A percentile compares a stretch with the other conserved stretches of the same genome.
Evolutionary conservation across 169 alveolate genomes (phyloP).

Genomic region (Plasmodium billcollinsi): DNA sequence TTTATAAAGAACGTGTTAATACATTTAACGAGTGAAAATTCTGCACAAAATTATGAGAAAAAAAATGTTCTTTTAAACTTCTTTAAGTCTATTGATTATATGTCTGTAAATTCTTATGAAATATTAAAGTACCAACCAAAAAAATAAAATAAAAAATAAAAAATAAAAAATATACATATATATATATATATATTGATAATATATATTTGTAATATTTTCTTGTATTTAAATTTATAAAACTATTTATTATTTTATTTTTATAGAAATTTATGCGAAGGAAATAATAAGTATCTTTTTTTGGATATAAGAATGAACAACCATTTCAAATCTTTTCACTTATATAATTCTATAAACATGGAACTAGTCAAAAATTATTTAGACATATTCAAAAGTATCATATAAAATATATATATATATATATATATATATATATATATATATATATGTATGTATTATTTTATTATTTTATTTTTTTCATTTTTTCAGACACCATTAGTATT

Average conservation of each 20-base stretch:
- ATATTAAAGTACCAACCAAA: slow-evolving; percentile 24
- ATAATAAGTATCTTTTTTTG: slow-evolving; percentile 20
- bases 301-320: slow-evolving; percentile 47
- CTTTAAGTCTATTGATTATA: slow-evolving; percentile 65
- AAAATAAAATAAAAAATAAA: neutral
- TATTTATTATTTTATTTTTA: neutral
- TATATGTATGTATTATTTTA: neutral
- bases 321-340: slow-evolving; percentile 28
- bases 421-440: neutral
- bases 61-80: slow-evolving; percentile 38
- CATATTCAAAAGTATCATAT: slow-evolving; percentile 13
- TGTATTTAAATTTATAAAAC: no score
- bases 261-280: slow-evolving; percentile 47
- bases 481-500: slow-evolving; percentile 5
- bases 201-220: neutral
- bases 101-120: slow-evolving; percentile 66
- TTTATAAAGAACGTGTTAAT: slow-evolving; percentile 55
- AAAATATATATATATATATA: neutral
- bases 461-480: neutral
- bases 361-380: slow-evolving; percentile 6
- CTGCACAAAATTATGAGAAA: slow-evolving; percentile 36
- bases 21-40: slow-evolving; percentile 49
- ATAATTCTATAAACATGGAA: slow-evolving; percentile 53
- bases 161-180: neutral
- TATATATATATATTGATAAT: neutral